phyloP scores from a whole-genome alignment of 768 basidiomycete species.

The Pisolithus orientalis region DNA sequence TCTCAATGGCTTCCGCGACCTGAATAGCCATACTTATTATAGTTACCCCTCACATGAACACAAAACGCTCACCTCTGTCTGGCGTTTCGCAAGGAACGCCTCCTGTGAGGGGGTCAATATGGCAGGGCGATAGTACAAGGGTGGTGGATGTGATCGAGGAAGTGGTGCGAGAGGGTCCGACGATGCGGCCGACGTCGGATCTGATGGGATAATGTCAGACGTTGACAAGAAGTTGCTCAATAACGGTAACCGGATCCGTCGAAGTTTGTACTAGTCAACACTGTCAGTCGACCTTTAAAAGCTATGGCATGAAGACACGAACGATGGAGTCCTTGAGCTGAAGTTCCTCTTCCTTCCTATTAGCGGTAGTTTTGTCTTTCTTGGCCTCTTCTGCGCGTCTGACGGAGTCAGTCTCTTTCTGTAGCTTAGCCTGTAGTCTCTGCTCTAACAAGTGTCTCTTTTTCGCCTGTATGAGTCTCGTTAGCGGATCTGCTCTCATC shows the following conservation, averaged over 20 bases:
- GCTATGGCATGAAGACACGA: slow-evolving; percentile 23
- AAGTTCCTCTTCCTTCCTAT: slow-evolving; percentile 76
- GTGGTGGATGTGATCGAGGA: slow-evolving; percentile 65
- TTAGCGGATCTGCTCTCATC: slow-evolving; percentile 5
- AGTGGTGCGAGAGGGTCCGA: slow-evolving; percentile 39
- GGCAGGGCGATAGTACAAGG: slow-evolving; percentile 71
- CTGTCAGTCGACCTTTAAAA: neutral
- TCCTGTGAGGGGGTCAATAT: slow-evolving; percentile 65
- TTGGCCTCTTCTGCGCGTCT: slow-evolving; percentile 81
- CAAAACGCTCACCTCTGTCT: slow-evolving; percentile 46
- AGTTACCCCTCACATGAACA: neutral
- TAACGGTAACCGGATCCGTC: slow-evolving; percentile 63
- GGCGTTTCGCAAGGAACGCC: slow-evolving; percentile 54
- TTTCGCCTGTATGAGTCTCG: slow-evolving; percentile 51
- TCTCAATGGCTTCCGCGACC: slow-evolving; percentile 58
- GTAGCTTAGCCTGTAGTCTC: slow-evolving; percentile 77
- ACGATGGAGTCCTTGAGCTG: slow-evolving; percentile 79
- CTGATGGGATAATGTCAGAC: slow-evolving; percentile 54
- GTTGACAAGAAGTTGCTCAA: slow-evolving; percentile 73
- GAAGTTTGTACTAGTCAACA: slow-evolving; percentile 59
- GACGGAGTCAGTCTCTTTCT: slow-evolving; percentile 82
- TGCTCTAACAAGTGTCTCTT: slow-evolving; percentile 80
- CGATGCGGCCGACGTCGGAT: slow-evolving; percentile 25
- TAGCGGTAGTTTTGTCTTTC: slow-evolving; percentile 71
- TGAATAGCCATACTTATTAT: slow-evolving; percentile 18